Percentiles rank a stretch among this genome's conserved stretches.
Evolutionary conservation across 495 filamentous ascomycete genomes (phyloP).

Genomic region (Penicillium bovifimosum): DNA sequence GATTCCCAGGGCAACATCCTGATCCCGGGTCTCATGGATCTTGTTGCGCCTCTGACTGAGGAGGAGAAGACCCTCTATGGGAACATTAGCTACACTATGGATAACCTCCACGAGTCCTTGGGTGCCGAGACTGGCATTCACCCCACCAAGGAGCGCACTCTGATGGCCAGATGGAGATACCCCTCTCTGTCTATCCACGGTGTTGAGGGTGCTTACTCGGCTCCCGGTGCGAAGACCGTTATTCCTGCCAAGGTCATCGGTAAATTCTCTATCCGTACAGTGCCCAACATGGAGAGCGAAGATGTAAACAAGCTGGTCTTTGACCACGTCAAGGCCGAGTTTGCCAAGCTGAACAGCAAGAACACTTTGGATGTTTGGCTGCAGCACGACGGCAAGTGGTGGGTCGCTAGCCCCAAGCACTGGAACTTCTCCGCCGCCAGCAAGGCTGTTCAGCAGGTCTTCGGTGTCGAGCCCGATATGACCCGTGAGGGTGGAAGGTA

Average conservation of each 20-base stretch:
- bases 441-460: constrained; percentile 91
- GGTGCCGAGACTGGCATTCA: constrained; percentile 82
- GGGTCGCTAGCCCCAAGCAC: constrained; percentile 93
- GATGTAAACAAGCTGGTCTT: constrained; percentile 80
- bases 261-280: constrained; percentile 96
- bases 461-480: constrained; percentile 87
- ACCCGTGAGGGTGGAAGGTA: constrained; percentile 91
- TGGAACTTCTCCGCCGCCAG: constrained; percentile 94
- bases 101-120: constrained; percentile 84
- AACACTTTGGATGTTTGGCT: constrained; percentile 78
- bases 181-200: constrained; percentile 96
- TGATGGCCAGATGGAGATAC: constrained; percentile 94
- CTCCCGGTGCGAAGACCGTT: constrained; percentile 92
- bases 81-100: constrained; percentile 88
- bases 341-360: constrained; percentile 80
- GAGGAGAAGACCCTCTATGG: constrained; percentile 84
- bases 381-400: constrained; percentile 94
- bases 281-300: constrained; percentile 93
- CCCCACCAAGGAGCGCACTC: constrained; percentile 75
- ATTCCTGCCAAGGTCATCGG: constrained; percentile 96
- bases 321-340: constrained; percentile 70
- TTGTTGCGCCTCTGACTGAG: constrained; percentile 79
- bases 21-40: constrained; percentile 82
- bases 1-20: constrained; percentile 84
- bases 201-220: constrained; percentile 91